phyloP scores from a whole-genome alignment of 2,329 filamentous ascomycete genomes.

The Aspergillus melleus region DNA sequence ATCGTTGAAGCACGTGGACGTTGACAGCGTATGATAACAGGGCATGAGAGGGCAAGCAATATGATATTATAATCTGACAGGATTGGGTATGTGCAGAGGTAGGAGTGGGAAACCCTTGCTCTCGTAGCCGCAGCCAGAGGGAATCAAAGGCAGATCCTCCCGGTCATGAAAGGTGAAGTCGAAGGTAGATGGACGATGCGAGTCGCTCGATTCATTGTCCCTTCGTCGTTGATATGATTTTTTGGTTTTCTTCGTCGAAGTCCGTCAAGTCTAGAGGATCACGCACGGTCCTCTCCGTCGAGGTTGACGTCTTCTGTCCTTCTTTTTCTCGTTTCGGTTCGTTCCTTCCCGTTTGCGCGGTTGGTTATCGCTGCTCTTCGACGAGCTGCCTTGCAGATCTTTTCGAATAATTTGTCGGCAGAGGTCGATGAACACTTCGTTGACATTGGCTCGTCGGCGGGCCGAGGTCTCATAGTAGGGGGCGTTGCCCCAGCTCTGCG shows the following conservation, averaged over 20 bases:
- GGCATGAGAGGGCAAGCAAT: conserved; percentile 28
- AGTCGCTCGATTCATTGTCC: neutral
- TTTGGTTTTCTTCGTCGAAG: neutral
- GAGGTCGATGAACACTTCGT: conserved; percentile 84
- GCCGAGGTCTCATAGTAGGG: conserved; percentile 92
- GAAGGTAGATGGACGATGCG: neutral
- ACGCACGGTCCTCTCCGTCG: conserved; percentile 41
- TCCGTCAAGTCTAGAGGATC: conserved; percentile 33
- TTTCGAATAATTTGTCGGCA: conserved; percentile 80
- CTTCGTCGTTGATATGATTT: neutral
- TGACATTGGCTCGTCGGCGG: conserved; percentile 78
- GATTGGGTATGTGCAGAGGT: conserved; percentile 16
- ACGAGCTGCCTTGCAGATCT: conserved; percentile 50
- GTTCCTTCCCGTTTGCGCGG: conserved; percentile 37
- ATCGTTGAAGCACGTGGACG: conserved; percentile 24
- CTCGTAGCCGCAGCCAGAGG: neutral
- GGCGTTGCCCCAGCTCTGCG: conserved; percentile 81
- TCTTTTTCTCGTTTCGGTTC: conserved; percentile 36
- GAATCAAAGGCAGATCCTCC: conserved; percentile 2
- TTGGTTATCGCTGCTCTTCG: conserved; percentile 26
- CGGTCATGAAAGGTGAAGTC: neutral
- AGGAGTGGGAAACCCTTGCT: neutral
- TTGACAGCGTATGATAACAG: conserved; percentile 21
- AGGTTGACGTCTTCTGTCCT: conserved; percentile 29
- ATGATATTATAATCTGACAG: conserved; percentile 16